phyloP scores from a whole-genome alignment of 768 basidiomycete species.

The Boletus fagicola region DNA sequence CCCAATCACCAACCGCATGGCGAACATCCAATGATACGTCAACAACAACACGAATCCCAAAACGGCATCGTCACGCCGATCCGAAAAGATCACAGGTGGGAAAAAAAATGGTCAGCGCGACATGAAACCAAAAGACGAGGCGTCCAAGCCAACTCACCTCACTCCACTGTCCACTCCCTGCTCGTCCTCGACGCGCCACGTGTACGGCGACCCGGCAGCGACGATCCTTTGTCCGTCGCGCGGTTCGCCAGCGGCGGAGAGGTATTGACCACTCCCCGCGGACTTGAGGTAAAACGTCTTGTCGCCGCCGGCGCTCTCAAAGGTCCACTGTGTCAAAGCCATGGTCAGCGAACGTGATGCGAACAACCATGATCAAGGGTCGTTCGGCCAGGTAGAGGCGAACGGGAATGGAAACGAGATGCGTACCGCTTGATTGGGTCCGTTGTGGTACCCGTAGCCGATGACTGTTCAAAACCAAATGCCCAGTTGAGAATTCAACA shows the following conservation, averaged over 20 bases:
- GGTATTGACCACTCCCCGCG: conserved; percentile 39
- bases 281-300: conserved; percentile 44
- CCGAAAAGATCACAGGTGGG: too few relatives aligned
- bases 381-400: too few relatives aligned
- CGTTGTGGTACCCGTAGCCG: conserved; percentile 44
- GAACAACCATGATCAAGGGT: too few relatives aligned
- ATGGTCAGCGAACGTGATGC: not conserved
- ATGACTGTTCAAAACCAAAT: conserved; percentile 37
- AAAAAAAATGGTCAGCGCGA: not conserved
- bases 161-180: conserved; percentile 34
- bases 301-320: conserved; percentile 28
- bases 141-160: conserved; percentile 37
- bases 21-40: not conserved
- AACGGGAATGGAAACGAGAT: not conserved
- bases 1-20: not conserved
- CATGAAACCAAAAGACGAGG: not conserved
- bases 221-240: conserved; percentile 42
- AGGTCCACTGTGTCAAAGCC: conserved; percentile 43
- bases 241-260: conserved; percentile 33
- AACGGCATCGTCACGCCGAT: too few relatives aligned
- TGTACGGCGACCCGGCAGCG: conserved; percentile 35
- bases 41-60: not conserved
- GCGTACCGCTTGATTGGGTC: conserved; percentile 49
- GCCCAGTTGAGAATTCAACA: not conserved
- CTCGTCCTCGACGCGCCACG: conserved; percentile 54